Evolutionary conservation across 2,329 filamentous ascomycete genomes (phyloP), one percentile per base, ranked within the genome.

Genomic region (Aspergillus tamarii): DNA sequence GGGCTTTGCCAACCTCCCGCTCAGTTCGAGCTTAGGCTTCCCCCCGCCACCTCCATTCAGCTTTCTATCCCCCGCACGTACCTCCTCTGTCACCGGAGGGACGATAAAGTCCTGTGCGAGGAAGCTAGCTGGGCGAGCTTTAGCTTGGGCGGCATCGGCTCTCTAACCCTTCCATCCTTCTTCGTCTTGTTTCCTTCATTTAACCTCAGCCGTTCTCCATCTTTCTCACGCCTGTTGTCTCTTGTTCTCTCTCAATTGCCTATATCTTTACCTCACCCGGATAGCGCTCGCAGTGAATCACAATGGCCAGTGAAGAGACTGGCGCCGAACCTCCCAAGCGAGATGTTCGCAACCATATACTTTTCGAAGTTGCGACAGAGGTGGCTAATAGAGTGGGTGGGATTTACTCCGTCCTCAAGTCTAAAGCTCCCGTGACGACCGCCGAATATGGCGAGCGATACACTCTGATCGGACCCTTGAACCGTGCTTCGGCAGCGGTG

Each of bases 331-430:
- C 72, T 30, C 74, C 73, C 69, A 83, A 76, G 73, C 77, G 88
- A 74, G 94, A 98, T 82, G 92, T 98, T 74, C 93, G 91, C 83
- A 95, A 96, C 80, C 95, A 98, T 82, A 85, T 96, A 75, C 91
- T 99, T 72, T 99, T 99, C 77, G 95, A 99, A 83, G 85, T 98
- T 74, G 93, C 95, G 65, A 98, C 95, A 26, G 95, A 99, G 79
- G 95, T 98, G 72, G 95, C 95, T 66, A 96, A 98, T 85, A 89
- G 95, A 86, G 95, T 99, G 66, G 95, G 95, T 76, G 95, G 95
- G 73, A 99, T 99, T 82, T 99, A 99, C 85, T 98, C 94, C 19
- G 95, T 99, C 69, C 89, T 99, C 81, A 99, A 99, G 82, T 99
- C 95, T 66, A 99, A 99, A 81, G 94, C 95, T 43, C 94, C 95